Percentiles rank a stretch among this genome's conserved stretches.
phyloP scores from a whole-genome alignment of 495 filamentous ascomycete genomes.

The Friedmanniomyces endolithicus region DNA sequence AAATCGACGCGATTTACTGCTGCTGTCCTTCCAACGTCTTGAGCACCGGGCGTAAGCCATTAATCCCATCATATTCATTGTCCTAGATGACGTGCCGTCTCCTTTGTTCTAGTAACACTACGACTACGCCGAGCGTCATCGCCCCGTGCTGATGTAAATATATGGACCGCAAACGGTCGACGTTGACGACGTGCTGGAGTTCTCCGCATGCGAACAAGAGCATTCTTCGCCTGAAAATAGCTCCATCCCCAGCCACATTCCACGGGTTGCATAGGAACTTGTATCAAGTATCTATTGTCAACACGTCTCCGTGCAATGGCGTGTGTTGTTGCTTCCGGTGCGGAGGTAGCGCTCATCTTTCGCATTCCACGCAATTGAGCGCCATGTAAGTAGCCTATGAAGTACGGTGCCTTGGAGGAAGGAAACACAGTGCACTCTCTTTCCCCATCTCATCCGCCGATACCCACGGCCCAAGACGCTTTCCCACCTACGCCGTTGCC shows the following conservation, averaged over 20 bases:
- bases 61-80: constrained; percentile 2
- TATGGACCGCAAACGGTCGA: not conserved
- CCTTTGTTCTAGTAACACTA: not conserved
- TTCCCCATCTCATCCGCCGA: not conserved
- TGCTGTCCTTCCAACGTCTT: not conserved
- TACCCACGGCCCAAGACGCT: not conserved
- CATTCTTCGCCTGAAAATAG: not conserved
- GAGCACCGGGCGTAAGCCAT: not conserved
- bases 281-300: not conserved
- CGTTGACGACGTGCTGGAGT: not conserved
- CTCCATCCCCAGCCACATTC: constrained; percentile 11
- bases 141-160: not conserved
- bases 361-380: not conserved
- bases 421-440: not conserved
- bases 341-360: not conserved
- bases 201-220: constrained; percentile 4
- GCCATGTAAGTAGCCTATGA: not conserved
- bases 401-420: not conserved
- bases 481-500: not conserved
- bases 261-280: constrained; percentile 5
- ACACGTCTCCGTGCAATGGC: no score
- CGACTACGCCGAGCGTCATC: not conserved
- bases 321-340: not conserved
- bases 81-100: not conserved
- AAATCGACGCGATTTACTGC: not conserved